phyloP scores from a whole-genome alignment of 2,329 filamentous ascomycete genomes.

The Trichoderma brevicompactum region DNA sequence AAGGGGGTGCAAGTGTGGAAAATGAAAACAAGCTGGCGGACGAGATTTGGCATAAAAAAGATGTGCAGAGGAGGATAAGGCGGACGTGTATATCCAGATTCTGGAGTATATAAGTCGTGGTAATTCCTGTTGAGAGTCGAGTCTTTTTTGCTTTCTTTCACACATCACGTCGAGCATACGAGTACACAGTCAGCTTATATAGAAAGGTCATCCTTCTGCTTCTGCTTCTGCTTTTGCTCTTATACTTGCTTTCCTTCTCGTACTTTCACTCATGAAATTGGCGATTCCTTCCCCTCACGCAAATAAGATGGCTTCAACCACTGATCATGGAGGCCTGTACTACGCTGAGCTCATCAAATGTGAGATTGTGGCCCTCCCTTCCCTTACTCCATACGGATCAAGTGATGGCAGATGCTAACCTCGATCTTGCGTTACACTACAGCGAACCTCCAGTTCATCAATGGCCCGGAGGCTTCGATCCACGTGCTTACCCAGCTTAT shows the following conservation, averaged over 20 bases:
- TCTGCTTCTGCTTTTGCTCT: background rate
- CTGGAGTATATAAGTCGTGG: constrained; percentile 5
- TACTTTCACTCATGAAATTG: constrained; percentile 10
- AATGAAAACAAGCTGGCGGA: background rate
- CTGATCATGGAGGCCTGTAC: background rate
- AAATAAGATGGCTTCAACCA: background rate
- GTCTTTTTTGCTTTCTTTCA: background rate
- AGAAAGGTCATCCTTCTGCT: background rate
- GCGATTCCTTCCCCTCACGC: background rate
- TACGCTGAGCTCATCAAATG: constrained; percentile 7
- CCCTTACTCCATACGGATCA: too few species aligned
- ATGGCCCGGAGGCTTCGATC: constrained; percentile 34
- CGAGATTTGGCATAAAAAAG: background rate
- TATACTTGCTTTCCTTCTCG: background rate
- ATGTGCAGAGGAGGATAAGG: background rate
- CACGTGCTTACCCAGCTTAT: constrained; percentile 36
- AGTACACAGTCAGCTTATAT: too few species aligned
- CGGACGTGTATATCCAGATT: background rate
- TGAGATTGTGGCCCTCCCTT: background rate
- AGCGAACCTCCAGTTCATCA: constrained; percentile 39
- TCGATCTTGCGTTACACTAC: too few species aligned
- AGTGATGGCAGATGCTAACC: background rate
- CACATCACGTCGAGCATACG: too few species aligned
- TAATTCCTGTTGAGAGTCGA: background rate
- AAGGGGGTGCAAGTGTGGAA: background rate